Percentiles rank a stretch among this genome's conserved stretches.
Conservation (phyloP, 306 rosid species). For the peach (Prunus persica) region Prunus_persica_NCBIv2 NC_034012.1:3666001-3666500, state of each 20-base stretch:
- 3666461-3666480: background rate
- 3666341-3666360: background rate
- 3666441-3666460: background rate
- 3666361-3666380: background rate
- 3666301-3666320: background rate
- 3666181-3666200: background rate
- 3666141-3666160: background rate
- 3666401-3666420: background rate
- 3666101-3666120: background rate
- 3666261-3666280: background rate
- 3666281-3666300: background rate
- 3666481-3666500: background rate
- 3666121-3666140: background rate
- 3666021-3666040: no score
- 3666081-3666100: no score
- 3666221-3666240: background rate
- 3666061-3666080: no score
- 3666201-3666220: background rate
- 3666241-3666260: background rate
- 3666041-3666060: no score
- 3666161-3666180: background rate
- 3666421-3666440: background rate
- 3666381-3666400: background rate
- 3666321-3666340: background rate
- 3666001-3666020: background rate